Base-by-base conservation (phyloP, 2,329 filamentous ascomycete genomes). In the Xylaria arbuscula region DNA sequence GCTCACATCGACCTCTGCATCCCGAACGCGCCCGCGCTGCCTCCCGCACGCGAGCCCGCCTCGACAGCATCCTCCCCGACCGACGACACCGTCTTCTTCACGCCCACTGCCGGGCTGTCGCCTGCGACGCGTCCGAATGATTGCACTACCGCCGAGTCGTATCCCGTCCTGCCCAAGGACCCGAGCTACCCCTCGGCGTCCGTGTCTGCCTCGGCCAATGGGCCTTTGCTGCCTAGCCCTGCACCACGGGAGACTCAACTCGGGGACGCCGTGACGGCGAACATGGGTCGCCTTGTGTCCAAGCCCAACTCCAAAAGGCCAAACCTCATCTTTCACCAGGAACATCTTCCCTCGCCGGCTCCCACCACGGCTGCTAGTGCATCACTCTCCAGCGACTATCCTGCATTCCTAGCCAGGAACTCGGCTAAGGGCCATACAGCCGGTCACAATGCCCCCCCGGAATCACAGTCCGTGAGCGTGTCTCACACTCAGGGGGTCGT, bases 231-330 rank as follows among this genome's bases (percentile, higher is more conserved):
- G 58, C 60, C 70, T 42, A 54, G 55, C 48, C 57, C 64, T 53
- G 70, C 58, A 71, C 66, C 73, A 67, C 70, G 70, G 60, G 70
- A 74, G 57, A 66, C 55, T 34, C 60, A 70, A 59, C 70, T 57
- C 24, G 69, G 66, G 57, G 70, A 55, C 60, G 63, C 64, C 62
- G 64, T 70, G 73, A 70, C 69, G 55, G 73, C 63, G 67, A 75
- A 67, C 19, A 87, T 87, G 85, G 83, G 82, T 34, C 80, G 80
- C 55, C 74, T 85, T 57, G 80, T 80, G 15, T 81, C 83, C 7
- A 82, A 78, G 53, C 78, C 80, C n/a, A 83, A 79, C 69, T 76
- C 81, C 5, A 86, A 81, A 70, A 84, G 81, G 66, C 83, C 83
- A 6, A 81, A 80, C 34, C 80, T 87, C 32, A 69, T 84, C 24